Percentiles rank a stretch among this genome's conserved stretches.
Conservation (phyloP, 495 filamentous ascomycete species). For the Mycothermus thermophilus region DNA sequence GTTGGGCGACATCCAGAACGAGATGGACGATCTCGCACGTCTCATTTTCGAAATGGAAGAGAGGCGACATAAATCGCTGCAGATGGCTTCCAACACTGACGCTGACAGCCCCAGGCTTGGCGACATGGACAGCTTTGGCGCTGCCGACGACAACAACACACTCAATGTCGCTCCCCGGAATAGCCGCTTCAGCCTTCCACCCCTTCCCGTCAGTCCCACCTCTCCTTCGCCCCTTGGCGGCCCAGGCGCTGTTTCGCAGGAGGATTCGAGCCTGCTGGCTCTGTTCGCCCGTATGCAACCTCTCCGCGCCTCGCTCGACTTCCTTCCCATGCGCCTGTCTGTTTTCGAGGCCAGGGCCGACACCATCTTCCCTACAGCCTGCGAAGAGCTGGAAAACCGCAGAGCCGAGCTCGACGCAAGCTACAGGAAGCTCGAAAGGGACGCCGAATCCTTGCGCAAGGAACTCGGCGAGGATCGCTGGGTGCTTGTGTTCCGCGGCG, state of each 20-base stretch:
- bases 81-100: conserved; percentile 44
- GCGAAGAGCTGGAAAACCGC: conserved; percentile 68
- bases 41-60: conserved; percentile 97
- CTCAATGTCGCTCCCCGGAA: conserved; percentile 67
- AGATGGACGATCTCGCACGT: conserved; percentile 69
- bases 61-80: conserved; percentile 59
- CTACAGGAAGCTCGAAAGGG: conserved; percentile 70
- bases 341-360: conserved; percentile 70
- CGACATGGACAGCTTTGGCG: conserved; percentile 84
- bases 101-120: conserved; percentile 60
- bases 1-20: conserved; percentile 80
- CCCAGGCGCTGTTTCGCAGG: conserved; percentile 51
- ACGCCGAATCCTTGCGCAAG: conserved; percentile 72
- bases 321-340: conserved; percentile 88
- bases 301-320: conserved; percentile 80
- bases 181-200: conserved; percentile 54
- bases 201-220: conserved; percentile 40
- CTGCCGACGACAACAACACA: background rate
- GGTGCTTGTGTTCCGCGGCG: conserved; percentile 87
- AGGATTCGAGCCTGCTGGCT: conserved; percentile 69
- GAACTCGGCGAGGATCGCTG: conserved; percentile 91
- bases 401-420: conserved; percentile 55
- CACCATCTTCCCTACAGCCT: conserved; percentile 69
- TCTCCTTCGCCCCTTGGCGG: conserved; percentile 42
- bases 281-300: conserved; percentile 93